Percentiles rank a stretch among this genome's conserved stretches.
These are phyloP conservation scores for Rosa hybrid DNA, from an alignment of 331 rosid genomes.

Conservation along the genomic window DNA sequence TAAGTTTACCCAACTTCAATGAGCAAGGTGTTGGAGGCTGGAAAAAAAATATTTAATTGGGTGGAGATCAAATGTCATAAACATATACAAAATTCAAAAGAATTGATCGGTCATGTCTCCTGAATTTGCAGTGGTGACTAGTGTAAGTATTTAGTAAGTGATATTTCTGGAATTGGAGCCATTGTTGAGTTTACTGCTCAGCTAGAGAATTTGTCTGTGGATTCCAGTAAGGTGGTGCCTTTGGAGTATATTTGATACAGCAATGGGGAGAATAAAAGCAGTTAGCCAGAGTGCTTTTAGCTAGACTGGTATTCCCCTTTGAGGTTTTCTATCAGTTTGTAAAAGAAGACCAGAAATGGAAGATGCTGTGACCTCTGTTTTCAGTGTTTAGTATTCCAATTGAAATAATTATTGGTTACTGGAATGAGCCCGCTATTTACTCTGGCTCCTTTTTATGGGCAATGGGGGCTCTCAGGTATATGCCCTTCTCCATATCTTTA, in stretches of 20 bases:
- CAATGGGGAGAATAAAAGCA: background rate
- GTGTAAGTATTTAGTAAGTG: background rate
- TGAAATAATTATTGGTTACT: background rate
- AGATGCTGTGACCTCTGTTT: background rate
- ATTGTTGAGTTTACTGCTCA: background rate
- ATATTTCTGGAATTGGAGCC: background rate
- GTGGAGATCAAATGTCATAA: background rate
- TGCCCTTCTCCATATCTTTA: background rate
- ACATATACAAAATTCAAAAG: background rate
- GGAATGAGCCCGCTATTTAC: background rate
- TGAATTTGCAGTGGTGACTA: background rate
- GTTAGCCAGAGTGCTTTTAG: background rate
- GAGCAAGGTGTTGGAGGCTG: background rate
- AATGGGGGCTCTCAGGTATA: background rate
- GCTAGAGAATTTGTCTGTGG: background rate
- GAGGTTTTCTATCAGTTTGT: background rate
- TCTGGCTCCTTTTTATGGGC: background rate
- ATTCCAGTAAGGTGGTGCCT: background rate
- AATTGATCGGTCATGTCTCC: background rate
- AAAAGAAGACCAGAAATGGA: background rate
- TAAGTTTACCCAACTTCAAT: background rate
- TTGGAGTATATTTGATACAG: background rate
- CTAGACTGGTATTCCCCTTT: background rate
- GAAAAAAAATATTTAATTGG: no score
- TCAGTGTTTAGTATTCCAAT: background rate